phyloP scores from a whole-genome alignment of 2,329 filamentous ascomycete species.

The Hirsutella rhossiliensis region DNA sequence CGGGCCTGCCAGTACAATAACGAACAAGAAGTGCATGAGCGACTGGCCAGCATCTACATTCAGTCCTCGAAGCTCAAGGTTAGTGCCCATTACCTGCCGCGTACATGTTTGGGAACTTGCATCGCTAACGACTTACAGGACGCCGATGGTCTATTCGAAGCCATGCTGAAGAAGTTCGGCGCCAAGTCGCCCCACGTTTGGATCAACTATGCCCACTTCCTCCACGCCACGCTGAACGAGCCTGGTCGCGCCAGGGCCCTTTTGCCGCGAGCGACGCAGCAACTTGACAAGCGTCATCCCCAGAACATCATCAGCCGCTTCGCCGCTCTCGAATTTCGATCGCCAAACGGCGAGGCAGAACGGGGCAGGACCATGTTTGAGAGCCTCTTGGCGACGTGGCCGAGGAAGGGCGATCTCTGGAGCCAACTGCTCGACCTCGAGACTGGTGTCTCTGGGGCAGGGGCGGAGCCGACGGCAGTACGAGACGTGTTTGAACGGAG shows the following conservation, averaged over 20 bases:
- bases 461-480: conserved; percentile 42
- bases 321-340: conserved; percentile 83
- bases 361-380: conserved; percentile 92
- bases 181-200: conserved; percentile 70
- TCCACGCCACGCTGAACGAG: conserved; percentile 60
- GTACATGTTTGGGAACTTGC: neutral
- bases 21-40: conserved; percentile 76
- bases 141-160: conserved; percentile 79
- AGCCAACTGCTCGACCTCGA: conserved; percentile 86
- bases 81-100: conserved; percentile 30
- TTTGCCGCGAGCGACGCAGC: conserved; percentile 73
- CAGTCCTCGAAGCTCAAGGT: conserved; percentile 76
- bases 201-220: conserved; percentile 90
- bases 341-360: conserved; percentile 70
- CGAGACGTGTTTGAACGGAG: conserved; percentile 76
- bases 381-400: conserved; percentile 69
- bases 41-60: conserved; percentile 88
- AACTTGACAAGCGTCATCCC: conserved; percentile 55
- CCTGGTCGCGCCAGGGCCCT: conserved; percentile 67
- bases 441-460: conserved; percentile 42
- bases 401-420: conserved; percentile 87
- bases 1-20: conserved; percentile 92
- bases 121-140: conserved; percentile 43
- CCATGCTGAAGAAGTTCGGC: conserved; percentile 80
- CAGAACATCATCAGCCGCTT: conserved; percentile 72